phyloP scores from a whole-genome alignment of 768 basidiomycete species.

The Naganishia vishniacii region DNA sequence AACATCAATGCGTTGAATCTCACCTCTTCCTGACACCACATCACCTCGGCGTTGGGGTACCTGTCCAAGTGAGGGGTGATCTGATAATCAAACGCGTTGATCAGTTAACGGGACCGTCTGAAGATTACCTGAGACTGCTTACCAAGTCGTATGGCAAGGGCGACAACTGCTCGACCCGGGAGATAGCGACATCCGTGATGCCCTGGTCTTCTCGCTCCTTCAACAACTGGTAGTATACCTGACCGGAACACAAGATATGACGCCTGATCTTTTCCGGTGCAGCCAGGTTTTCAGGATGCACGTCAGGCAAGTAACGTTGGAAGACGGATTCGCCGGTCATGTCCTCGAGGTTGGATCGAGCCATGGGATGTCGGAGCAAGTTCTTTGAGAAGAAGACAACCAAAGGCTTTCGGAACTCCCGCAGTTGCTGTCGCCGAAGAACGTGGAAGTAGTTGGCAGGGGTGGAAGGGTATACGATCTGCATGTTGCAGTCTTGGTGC shows the following conservation, averaged over 20 bases:
- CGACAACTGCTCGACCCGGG: constrained; percentile 86
- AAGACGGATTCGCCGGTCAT: constrained; percentile 85
- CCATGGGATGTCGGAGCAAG: constrained; percentile 87
- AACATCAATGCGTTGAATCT: constrained; percentile 20
- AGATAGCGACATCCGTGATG: constrained; percentile 88
- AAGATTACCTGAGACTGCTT: constrained; percentile 38
- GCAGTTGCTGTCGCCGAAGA: constrained; percentile 90
- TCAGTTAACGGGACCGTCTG: neutral
- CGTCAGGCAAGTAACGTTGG: constrained; percentile 87
- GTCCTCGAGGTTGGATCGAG: constrained; percentile 77
- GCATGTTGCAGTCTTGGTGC: constrained; percentile 99
- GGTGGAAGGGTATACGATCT: constrained; percentile 94
- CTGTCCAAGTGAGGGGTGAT: constrained; percentile 88
- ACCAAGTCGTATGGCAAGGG: constrained; percentile 96
- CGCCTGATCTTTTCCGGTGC: constrained; percentile 79
- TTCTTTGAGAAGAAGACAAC: constrained; percentile 96
- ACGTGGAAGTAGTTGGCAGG: constrained; percentile 98
- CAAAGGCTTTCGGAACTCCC: constrained; percentile 96
- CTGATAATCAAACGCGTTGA: constrained; percentile 49
- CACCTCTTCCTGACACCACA: constrained; percentile 77
- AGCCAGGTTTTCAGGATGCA: constrained; percentile 64
- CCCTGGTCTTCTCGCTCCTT: constrained; percentile 86
- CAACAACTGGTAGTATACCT: constrained; percentile 85
- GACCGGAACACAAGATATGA: constrained; percentile 90
- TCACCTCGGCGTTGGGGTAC: constrained; percentile 87